Evolutionary conservation across 2,329 filamentous ascomycete genomes (phyloP), one percentile per base, ranked within the genome.

Genomic region (Verruconis gallopava): DNA sequence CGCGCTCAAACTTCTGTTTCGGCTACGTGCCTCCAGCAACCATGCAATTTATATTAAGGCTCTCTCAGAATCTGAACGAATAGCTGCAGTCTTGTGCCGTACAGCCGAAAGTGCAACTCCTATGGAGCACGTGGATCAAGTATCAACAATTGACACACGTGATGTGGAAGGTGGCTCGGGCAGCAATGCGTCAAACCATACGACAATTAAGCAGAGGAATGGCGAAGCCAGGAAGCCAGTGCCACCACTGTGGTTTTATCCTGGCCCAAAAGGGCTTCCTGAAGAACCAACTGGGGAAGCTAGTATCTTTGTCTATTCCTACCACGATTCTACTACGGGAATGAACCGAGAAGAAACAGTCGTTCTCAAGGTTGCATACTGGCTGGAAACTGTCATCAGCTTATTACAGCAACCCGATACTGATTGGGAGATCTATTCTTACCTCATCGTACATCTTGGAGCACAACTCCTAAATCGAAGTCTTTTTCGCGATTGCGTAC

Each of bases 381-480:
- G 85, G 82, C 68, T 93, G n/a, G 81, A 88, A 48, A 71, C 77
- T 9, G 68, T 93, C 28, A 73, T 85, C 19, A 69, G 70, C n/a
- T 64, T 91, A n/a, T 64, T 93, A 34, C 76, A 46, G 20, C 21
- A 81, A 49, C 72, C 77, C 43, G 81, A 80, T 32, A 74, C 76
- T 37, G 80, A 91, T 47, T 96, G 89, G 88, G 86, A 96, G 56
- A 68, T 93, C 1, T 94, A 93, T 66, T 89, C 85, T 59, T 95
- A 89, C 55, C 73, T 89, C 14, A 67, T 98, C 21, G 82, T 85
- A 4, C 84, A 94, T 57, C 66, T 95, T 6, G 83, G 85, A 1
- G 81, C 84, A 20, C 89, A 96, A 53, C 69, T 98, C 17, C 83
- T 80, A 58, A 98, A 98, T 51, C 85, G 91, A 54, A 79, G 84